A percentile compares a stretch with the other conserved stretches of the same genome.
Evolutionary conservation across 176 grass and related monocot genomes (phyloP).

Genomic region (Alloteropsis semialata): DNA sequence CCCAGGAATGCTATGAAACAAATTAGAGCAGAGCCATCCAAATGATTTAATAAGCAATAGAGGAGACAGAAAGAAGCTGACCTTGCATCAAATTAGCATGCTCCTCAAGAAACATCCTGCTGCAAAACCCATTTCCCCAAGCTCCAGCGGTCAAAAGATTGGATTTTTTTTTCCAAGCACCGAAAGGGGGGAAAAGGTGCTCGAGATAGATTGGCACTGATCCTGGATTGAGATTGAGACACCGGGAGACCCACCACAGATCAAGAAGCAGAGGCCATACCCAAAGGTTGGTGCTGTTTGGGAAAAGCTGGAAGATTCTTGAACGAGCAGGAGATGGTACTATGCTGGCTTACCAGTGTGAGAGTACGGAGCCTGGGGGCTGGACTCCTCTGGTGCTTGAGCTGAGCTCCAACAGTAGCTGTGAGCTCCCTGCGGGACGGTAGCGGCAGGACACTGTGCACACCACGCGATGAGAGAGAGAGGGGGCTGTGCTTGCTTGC

Average conservation of each 20-base stretch:
- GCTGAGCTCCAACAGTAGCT: slow-evolving; percentile 29
- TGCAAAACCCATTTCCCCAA: slow-evolving; percentile 24
- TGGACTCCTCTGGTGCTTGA: not conserved
- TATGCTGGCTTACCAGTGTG: not conserved
- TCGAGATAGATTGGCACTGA: not conserved
- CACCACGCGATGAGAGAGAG: slow-evolving; percentile 40
- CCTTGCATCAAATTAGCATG: slow-evolving; percentile 26
- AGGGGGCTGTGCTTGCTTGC: not conserved
- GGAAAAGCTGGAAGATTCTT: slow-evolving; percentile 41
- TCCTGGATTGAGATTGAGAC: slow-evolving; percentile 16
- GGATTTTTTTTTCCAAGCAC: not conserved
- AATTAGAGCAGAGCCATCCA: not conserved
- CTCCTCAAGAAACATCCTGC: slow-evolving; percentile 18
- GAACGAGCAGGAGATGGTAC: not conserved
- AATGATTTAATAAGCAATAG: not conserved
- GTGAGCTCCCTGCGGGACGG: slow-evolving; percentile 32
- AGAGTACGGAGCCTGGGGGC: not conserved
- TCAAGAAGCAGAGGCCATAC: slow-evolving; percentile 5
- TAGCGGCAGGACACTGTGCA: not conserved
- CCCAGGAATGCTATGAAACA: not conserved
- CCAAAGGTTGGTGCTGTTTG: slow-evolving; percentile 7
- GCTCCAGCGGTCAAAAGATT: not conserved
- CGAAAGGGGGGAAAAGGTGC: not conserved
- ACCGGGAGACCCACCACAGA: slow-evolving; percentile 17
- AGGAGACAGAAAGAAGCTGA: slow-evolving; percentile 1